Conservation (phyloP, 2,329 filamentous ascomycete genomes). For the Monilinia aucupariae region DNA sequence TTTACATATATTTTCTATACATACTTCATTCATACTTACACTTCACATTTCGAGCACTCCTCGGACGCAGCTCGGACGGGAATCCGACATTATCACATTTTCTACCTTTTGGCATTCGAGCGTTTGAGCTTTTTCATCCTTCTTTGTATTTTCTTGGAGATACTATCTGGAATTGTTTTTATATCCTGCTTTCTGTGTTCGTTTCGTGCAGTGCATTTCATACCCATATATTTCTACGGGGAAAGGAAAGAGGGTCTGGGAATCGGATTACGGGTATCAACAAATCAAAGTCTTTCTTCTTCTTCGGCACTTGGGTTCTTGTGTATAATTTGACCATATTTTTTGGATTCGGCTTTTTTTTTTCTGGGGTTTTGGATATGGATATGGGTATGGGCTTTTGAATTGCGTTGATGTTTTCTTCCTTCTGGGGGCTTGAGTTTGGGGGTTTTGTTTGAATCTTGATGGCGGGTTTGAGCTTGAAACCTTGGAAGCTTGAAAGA, state of each 20-base stretch:
- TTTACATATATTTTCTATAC: background rate
- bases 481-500: background rate
- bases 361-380: background rate
- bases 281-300: background rate
- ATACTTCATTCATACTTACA: background rate
- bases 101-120: background rate
- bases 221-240: background rate
- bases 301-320: background rate
- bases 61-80: background rate
- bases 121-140: background rate
- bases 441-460: background rate
- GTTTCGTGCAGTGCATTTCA: background rate
- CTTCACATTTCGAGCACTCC: background rate
- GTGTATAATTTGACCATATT: slow-evolving; percentile 4
- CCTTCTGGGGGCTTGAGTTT: background rate
- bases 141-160: slow-evolving; percentile 13
- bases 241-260: background rate
- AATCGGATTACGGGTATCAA: background rate
- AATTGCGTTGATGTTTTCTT: slow-evolving; percentile 5
- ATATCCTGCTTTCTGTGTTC: background rate
- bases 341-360: background rate
- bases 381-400: background rate
- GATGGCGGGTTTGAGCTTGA: background rate
- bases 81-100: background rate
- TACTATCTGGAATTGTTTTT: slow-evolving; percentile 7